Conservation (phyloP, 768 basidiomycete genomes). For the Auriculariales sp. region DNA sequence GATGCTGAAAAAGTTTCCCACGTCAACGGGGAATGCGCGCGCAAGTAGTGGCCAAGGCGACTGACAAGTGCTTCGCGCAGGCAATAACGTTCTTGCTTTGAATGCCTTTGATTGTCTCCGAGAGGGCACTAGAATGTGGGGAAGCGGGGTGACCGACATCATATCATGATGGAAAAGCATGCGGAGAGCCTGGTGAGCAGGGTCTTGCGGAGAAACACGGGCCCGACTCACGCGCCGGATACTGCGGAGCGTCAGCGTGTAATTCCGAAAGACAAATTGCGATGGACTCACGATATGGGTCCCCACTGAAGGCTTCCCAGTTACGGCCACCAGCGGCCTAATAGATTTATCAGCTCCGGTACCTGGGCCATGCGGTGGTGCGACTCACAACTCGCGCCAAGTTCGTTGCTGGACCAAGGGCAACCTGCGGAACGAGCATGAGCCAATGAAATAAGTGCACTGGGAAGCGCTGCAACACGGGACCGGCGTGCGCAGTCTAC, state of each 20-base stretch:
- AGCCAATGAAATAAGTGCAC: slow-evolving; percentile 4
- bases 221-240: too few species aligned
- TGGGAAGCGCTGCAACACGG: slow-evolving; percentile 16
- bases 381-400: slow-evolving; percentile 44
- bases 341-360: background rate
- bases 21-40: background rate
- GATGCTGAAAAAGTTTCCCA: slow-evolving; percentile 11
- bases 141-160: background rate
- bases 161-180: background rate
- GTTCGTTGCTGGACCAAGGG: slow-evolving; percentile 64
- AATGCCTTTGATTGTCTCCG: slow-evolving; percentile 71
- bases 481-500: too few species aligned
- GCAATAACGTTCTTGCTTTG: slow-evolving; percentile 72
- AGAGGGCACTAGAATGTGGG: slow-evolving; percentile 36
- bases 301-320: slow-evolving; percentile 93
- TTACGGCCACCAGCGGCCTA: slow-evolving; percentile 51
- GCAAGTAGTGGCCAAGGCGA: slow-evolving; percentile 1
- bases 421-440: background rate
- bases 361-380: slow-evolving; percentile 20
- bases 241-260: too few species aligned
- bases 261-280: too few species aligned
- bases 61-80: slow-evolving; percentile 69
- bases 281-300: too few species aligned
- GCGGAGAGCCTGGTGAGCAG: background rate
- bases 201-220: too few species aligned